Base-by-base conservation (phyloP, 495 filamentous ascomycete species). In the Penicillium turbatum region DNA sequence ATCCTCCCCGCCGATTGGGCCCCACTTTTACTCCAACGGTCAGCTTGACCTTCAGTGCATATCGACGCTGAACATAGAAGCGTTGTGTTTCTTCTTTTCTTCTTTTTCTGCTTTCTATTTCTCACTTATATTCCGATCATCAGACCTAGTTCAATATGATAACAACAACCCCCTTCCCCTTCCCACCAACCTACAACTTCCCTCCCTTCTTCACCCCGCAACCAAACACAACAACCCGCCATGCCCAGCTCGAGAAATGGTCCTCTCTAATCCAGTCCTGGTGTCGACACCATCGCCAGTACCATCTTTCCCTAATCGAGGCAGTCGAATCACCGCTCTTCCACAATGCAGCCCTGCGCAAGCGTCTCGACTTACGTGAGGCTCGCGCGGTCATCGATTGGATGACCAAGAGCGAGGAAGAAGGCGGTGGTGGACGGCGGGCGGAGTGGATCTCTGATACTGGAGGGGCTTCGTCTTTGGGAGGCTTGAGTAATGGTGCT, bases 231-330 rank as follows among this genome's bases (percentile, higher is more conserved):
- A 73, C 77, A 27, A 96, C 89, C 10, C 87, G 82, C 61, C 79
- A 82, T 68, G 79, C 83, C 19, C 93, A 97, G 67, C 83, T 90
- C 47, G 70, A 78, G 31, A 88, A 87, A 73, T 98, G 93, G 93
- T 84, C 86, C 36, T 64, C 81, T n/a, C 81, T 96, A 15, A 84
- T 98, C 62, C 89, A 87, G 52, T 61, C 84, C 61, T 98, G 93
- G 85, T 91, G 88, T 68, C 81, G 83, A 0, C 78, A 86, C 66
- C 81, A 92, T 71, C 82, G 79, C 36, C 65, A 88, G 61, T 95
- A 81, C 76, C 80, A 81, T 29, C 79, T 97, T 27, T 74, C 83
- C 3, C 72, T 93, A 11, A 70, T 80, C 35, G 75, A 87, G 16
- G 79, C 82, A 2, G 63, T 86, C 9, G 77, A 80, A 24, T 72